Conservation (phyloP, 495 filamentous ascomycete species). For the Evansstolkia leycettana region DNA sequence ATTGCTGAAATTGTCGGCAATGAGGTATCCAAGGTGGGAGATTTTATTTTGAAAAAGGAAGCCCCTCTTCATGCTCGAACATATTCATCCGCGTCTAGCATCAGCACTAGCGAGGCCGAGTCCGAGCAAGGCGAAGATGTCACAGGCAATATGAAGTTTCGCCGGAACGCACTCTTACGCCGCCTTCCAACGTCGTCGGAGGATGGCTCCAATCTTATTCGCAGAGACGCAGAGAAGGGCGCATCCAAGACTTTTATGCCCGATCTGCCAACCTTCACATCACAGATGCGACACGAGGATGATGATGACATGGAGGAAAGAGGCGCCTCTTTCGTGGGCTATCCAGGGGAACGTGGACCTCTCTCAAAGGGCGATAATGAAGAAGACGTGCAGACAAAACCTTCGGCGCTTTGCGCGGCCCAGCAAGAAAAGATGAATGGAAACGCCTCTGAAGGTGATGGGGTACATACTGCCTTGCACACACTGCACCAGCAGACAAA, state of each 20-base stretch:
- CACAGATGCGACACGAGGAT: conserved; percentile 16
- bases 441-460: too few relatives aligned
- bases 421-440: too few relatives aligned
- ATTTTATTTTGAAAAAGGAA: conserved; percentile 42
- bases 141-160: conserved; percentile 16
- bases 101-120: conserved; percentile 31
- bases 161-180: conserved; percentile 17
- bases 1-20: conserved; percentile 42
- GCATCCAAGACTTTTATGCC: conserved; percentile 17
- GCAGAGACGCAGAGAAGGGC: conserved; percentile 20
- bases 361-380: too few relatives aligned
- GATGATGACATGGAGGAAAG: conserved; percentile 12
- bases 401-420: too few relatives aligned
- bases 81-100: conserved; percentile 26
- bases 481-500: conserved; percentile 13
- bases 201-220: conserved; percentile 19
- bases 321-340: conserved; percentile 9
- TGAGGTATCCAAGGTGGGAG: conserved; percentile 45
- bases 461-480: conserved; percentile 11
- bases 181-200: conserved; percentile 23
- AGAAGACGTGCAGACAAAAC: too few relatives aligned
- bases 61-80: conserved; percentile 18
- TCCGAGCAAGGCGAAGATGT: conserved; percentile 27
- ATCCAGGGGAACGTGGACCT: not conserved
- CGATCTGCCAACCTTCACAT: conserved; percentile 41